phyloP scores from a whole-genome alignment of 2,329 filamentous ascomycete genomes.

The Parastagonospora nodorum region DNA sequence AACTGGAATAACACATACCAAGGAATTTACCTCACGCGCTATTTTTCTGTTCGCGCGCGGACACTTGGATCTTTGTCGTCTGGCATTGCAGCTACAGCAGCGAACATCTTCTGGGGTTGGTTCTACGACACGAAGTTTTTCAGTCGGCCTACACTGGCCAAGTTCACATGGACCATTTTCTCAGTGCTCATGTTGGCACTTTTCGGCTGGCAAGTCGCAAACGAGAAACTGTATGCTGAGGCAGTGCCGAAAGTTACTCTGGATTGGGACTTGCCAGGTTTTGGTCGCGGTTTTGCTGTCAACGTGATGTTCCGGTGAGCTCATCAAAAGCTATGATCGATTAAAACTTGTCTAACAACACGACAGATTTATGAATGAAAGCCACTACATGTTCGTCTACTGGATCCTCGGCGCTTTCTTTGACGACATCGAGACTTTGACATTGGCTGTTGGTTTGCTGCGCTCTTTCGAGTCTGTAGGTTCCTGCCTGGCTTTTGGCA shows the following conservation, averaged over 20 bases:
- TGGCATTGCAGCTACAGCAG: slow-evolving; percentile 52
- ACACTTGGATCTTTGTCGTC: slow-evolving; percentile 54
- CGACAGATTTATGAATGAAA: slow-evolving; percentile 55
- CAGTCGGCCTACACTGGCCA: slow-evolving; percentile 50
- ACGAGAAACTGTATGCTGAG: slow-evolving; percentile 53
- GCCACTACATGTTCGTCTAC: slow-evolving; percentile 58
- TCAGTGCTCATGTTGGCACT: slow-evolving; percentile 50
- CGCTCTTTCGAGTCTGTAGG: slow-evolving; percentile 57
- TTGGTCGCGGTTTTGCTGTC: slow-evolving; percentile 55
- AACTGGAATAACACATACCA: slow-evolving; percentile 59
- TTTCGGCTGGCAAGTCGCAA: slow-evolving; percentile 56
- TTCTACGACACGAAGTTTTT: slow-evolving; percentile 54
- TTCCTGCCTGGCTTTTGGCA: slow-evolving; percentile 53
- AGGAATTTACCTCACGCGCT: slow-evolving; percentile 59
- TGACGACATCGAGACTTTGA: slow-evolving; percentile 58
- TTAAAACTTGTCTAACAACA: slow-evolving; percentile 1
- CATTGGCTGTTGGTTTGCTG: slow-evolving; percentile 55
- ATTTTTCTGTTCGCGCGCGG: slow-evolving; percentile 58
- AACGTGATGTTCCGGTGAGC: slow-evolving; percentile 54
- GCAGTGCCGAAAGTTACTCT: slow-evolving; percentile 47
- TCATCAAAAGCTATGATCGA: background rate
- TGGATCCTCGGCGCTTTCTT: slow-evolving; percentile 59
- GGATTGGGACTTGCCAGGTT: slow-evolving; percentile 53
- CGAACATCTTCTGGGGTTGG: slow-evolving; percentile 58
- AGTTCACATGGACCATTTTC: slow-evolving; percentile 51